Percentiles rank a stretch among this genome's conserved stretches.
phyloP scores from a whole-genome alignment of 202 grass and related monocot species.

The Digitaria exilis region DNA sequence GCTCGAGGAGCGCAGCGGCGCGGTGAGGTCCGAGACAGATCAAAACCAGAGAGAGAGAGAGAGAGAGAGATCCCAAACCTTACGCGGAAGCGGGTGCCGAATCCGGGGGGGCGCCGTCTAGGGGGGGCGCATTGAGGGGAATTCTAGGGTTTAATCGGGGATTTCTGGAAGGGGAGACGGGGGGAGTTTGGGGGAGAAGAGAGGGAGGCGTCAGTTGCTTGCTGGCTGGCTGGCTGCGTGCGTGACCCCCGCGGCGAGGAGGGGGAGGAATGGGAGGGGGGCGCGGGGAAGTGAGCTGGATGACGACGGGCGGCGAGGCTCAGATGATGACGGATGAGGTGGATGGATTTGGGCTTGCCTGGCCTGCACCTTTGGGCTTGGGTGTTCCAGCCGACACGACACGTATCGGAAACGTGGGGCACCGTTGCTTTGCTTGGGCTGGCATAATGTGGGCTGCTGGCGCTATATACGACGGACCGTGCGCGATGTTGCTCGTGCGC shows the following conservation, averaged over 20 bases:
- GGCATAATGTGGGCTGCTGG: too few species aligned
- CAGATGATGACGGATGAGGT: not conserved
- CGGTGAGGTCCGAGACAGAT: not conserved
- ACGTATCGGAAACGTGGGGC: too few species aligned
- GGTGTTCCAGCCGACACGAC: too few species aligned
- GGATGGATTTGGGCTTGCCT: not conserved
- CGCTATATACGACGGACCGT: too few species aligned
- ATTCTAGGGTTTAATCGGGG: slow-evolving; percentile 47
- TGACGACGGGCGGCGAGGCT: not conserved
- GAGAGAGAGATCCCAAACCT: not conserved
- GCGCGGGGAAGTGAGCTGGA: slow-evolving; percentile 11
- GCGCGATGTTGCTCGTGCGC: too few species aligned
- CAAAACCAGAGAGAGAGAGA: not conserved
- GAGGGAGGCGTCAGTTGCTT: not conserved
- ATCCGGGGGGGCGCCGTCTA: slow-evolving; percentile 8
- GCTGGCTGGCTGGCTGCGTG: not conserved
- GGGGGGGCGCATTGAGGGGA: slow-evolving; percentile 4
- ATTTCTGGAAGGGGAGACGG: not conserved
- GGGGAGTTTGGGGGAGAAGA: not conserved
- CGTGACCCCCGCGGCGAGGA: too few species aligned
- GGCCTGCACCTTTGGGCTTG: not conserved
- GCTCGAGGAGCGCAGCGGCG: not conserved
- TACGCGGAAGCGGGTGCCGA: slow-evolving; percentile 2
- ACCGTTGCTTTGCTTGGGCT: too few species aligned
- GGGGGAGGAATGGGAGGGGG: not conserved